Evolutionary conservation across 2,329 filamentous ascomycete species (phyloP), one percentile per base, ranked within the genome.

Genomic region (Phialophora macrospora): DNA sequence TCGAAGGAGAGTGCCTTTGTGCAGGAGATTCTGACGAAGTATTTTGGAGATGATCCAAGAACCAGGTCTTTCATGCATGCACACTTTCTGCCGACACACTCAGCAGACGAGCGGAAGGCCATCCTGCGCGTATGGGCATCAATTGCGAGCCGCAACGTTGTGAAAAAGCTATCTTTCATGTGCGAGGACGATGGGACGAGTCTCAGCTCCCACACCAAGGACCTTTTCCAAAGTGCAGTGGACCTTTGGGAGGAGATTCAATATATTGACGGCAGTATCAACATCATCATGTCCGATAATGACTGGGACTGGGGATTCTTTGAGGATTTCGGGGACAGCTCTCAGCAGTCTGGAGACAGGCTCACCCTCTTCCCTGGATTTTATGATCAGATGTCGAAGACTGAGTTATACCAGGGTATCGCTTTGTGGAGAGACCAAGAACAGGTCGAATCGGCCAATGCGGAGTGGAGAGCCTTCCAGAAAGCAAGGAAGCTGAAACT

Each of bases 41-140:
- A 48, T 48, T 48, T 48, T 11, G 17, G 17, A 17, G 3, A 48
- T 22, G 22, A 48, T 11, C 14, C 17, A 20, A 48, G 44, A 11
- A 48, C 44, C 22, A 48, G 44, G n/a, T 48, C 44, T 48, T 48
- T 48, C 44, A 48, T 48, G 11, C 44, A 48, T 20, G 44, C 44
- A n/a, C 17, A 20, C 6, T 22, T 48, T 20, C 20, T 48, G 17
- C 9, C 44, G n/a, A 48, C 44, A n/a, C 44, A 48, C 17, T n/a
- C 44, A 20, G n/a, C 44, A 20, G 44, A 48, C 17, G 44, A 48
- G 6, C 44, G 44, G 17, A 48, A 22, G 44, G 17, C 44, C 22
- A 6, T 48, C 17, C 44, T 48, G 44, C 44, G 44, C 11, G n/a
- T 17, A 48, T 48, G 17, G 17, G 44, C 17, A 22, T 48, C 44